phyloP scores from a whole-genome alignment of 2,329 filamentous ascomycete species.

The Trichoderma koningii region DNA sequence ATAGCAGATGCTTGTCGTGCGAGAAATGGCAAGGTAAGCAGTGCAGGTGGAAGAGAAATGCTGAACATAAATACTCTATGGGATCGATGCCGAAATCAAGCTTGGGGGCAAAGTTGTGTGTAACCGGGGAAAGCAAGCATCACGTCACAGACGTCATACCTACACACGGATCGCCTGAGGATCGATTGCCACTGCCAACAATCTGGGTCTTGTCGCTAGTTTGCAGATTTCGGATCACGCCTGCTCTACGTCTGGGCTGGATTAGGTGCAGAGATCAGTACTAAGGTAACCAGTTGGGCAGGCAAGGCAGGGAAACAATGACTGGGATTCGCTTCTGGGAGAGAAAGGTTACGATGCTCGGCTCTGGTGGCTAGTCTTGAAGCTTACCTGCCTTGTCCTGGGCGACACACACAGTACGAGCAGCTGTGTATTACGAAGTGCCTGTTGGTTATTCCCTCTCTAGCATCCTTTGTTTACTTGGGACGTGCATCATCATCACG shows the following conservation, averaged over 20 bases:
- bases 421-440: no score
- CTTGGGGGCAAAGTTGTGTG: neutral
- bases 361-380: neutral
- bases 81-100: neutral
- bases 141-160: slow-evolving; percentile 20
- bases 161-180: neutral
- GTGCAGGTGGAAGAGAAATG: neutral
- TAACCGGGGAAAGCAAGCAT: neutral
- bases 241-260: neutral
- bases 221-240: neutral
- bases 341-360: neutral
- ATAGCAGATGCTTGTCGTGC: no score
- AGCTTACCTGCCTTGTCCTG: no score
- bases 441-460: no score
- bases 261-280: no score
- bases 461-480: no score
- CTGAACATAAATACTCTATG: neutral
- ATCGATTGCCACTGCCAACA: slow-evolving; percentile 3
- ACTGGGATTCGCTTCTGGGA: neutral
- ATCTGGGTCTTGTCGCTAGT: neutral
- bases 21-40: no score
- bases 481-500: no score
- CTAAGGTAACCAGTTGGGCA: no score
- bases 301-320: neutral
- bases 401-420: no score